Evolutionary conservation across 1,139 yeast genomes (phyloP).

Genomic region (Hansenula sp.): DNA sequence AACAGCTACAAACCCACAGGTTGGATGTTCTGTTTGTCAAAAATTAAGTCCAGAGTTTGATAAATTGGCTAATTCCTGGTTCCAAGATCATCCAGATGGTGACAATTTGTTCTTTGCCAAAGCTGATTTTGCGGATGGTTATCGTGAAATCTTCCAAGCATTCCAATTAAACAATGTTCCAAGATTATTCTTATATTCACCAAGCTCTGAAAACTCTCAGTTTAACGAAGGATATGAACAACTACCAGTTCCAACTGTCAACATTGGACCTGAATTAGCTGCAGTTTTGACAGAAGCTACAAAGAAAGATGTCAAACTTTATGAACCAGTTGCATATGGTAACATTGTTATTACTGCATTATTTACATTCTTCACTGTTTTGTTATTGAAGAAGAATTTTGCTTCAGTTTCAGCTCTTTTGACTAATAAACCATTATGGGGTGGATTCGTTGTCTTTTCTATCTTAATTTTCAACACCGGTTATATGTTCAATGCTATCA

Average conservation of each 20-base stretch:
- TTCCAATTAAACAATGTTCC: constrained; percentile 75
- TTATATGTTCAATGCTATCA: constrained; percentile 87
- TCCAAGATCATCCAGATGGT: constrained; percentile 41
- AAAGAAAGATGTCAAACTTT: constrained; percentile 30
- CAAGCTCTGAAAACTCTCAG: constrained; percentile 37
- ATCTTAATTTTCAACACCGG: constrained; percentile 79
- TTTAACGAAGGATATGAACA: constrained; percentile 34
- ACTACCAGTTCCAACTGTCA: constrained; percentile 41
- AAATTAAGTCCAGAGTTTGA: constrained; percentile 63
- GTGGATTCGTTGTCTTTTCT: constrained; percentile 50
- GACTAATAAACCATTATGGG: constrained; percentile 57
- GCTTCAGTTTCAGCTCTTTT: constrained; percentile 27
- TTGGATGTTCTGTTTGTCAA: constrained; percentile 77
- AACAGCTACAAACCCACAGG: constrained; percentile 68
- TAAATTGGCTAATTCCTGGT: constrained; percentile 60
- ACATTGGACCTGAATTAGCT: constrained; percentile 39
- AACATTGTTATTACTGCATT: constrained; percentile 39
- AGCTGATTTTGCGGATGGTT: constrained; percentile 62
- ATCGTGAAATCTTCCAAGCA: constrained; percentile 48
- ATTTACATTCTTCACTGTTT: constrained; percentile 24
- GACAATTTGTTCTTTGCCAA: constrained; percentile 58
- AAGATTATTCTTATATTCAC: constrained; percentile 60
- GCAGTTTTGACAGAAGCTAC: constrained; percentile 18
- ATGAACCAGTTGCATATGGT: constrained; percentile 57
- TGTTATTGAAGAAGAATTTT: constrained; percentile 27